Evolutionary conservation across 2,329 filamentous ascomycete species (phyloP).

Genomic region (Pseudogymnoascus destructans): DNA sequence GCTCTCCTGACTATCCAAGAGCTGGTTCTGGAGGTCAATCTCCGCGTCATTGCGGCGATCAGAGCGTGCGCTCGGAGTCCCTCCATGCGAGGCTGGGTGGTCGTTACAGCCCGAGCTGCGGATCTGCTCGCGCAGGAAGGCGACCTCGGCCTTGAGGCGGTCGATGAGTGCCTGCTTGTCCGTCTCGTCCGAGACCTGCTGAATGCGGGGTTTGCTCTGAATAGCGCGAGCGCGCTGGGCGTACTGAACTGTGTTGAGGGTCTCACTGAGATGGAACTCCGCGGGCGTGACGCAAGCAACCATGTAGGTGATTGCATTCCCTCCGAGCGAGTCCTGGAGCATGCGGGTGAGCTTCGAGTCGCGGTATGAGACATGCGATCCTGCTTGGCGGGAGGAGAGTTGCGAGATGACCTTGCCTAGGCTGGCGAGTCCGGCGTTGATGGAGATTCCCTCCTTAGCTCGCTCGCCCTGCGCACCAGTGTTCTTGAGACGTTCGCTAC

Average conservation of each 20-base stretch:
- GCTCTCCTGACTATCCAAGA: slow-evolving; percentile 87
- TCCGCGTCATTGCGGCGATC: slow-evolving; percentile 78
- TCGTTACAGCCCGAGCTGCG: slow-evolving; percentile 58
- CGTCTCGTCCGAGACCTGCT: slow-evolving; percentile 74
- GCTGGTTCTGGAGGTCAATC: slow-evolving; percentile 80
- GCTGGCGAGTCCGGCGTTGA: slow-evolving; percentile 89
- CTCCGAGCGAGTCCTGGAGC: slow-evolving; percentile 89
- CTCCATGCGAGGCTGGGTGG: slow-evolving; percentile 27
- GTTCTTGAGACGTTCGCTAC: slow-evolving; percentile 93
- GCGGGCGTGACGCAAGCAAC: slow-evolving; percentile 95
- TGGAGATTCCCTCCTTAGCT: slow-evolving; percentile 92
- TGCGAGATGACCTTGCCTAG: slow-evolving; percentile 98
- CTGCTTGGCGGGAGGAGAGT: slow-evolving; percentile 75
- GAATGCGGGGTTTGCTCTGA: slow-evolving; percentile 93
- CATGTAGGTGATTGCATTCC: slow-evolving; percentile 98
- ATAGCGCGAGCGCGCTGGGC: slow-evolving; percentile 91
- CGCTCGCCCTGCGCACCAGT: slow-evolving; percentile 90
- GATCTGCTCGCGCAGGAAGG: slow-evolving; percentile 88
- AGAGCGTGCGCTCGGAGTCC: slow-evolving; percentile 52
- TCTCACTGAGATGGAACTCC: slow-evolving; percentile 95
- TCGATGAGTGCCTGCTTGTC: slow-evolving; percentile 94
- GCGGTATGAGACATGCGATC: slow-evolving; percentile 89
- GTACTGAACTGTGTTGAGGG: slow-evolving; percentile 93
- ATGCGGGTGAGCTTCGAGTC: slow-evolving; percentile 94
- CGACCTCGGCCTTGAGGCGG: slow-evolving; percentile 81